Evolutionary conservation across 805 yeast genomes (phyloP), one percentile per base, ranked within the genome.

Genomic region (Saccharomycopsis fibuligera): DNA sequence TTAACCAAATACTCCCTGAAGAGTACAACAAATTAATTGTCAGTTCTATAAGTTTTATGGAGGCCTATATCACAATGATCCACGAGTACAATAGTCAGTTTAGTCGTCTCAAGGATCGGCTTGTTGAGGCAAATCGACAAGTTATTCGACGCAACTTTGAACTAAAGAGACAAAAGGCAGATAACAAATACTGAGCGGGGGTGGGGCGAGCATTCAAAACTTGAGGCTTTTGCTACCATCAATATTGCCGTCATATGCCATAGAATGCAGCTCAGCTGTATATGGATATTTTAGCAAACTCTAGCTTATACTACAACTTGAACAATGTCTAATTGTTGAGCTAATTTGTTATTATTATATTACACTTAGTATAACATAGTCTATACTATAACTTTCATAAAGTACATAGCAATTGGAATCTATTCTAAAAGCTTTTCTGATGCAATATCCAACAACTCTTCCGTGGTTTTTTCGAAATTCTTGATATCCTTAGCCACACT

Each of bases 401-500:
- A n/a, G n/a, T n/a, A n/a, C n/a, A n/a, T n/a, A n/a, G n/a, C n/a
- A n/a, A n/a, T n/a, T n/a, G n/a, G n/a, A n/a, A n/a, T n/a, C n/a
- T n/a, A 27, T 41, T 31, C 35, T 17, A 42, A 23, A 21, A 42
- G 35, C 45, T 55, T 47, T 19, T 57, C 53, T 4, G 67, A 54
- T 4, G 60, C 68, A 27, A 61, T 24, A 17, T 66, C 58, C 27
- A 81, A 60, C 3, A 79, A 55, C 39, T 77, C 74, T 2, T 50
- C 45, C 0, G 70, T 67, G 17, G 64, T 52, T 49, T 65, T 68
- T 35, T 68, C 74, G 35, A 72, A 68, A 54, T 74, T 76, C 9
- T 62, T 63, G 2, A 78, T 66, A n/a, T 64, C 62, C 56, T 86
- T 84, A 5, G 67, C 58, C 1, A 76, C 62, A 0, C 49, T 42